A percentile compares a stretch with the other conserved stretches of the same genome.
phyloP scores from a whole-genome alignment of 2,329 filamentous ascomycete genomes.

The Penicillium sp. region DNA sequence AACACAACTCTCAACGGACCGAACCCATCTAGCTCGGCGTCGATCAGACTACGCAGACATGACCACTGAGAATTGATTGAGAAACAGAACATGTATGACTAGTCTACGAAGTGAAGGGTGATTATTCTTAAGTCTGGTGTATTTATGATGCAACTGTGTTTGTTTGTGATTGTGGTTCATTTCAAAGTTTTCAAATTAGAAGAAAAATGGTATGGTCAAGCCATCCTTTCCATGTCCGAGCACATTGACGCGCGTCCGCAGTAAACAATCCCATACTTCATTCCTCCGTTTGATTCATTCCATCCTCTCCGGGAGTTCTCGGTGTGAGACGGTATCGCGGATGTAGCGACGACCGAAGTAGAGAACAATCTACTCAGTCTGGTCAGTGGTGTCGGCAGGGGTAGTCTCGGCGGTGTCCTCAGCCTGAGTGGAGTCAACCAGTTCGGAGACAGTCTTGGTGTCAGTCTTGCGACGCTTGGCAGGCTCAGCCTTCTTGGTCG shows the following conservation, averaged over 20 bases:
- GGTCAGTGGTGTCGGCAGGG: neutral
- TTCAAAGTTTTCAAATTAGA: neutral
- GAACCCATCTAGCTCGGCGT: neutral
- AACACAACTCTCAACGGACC: constrained; percentile 4
- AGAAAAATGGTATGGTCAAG: neutral
- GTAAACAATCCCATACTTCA: neutral
- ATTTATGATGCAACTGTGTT: neutral
- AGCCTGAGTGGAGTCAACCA: neutral
- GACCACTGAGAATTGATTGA: neutral
- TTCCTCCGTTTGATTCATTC: neutral
- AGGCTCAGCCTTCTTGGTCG: neutral
- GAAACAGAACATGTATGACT: neutral
- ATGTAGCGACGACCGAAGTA: neutral
- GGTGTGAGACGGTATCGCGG: no score
- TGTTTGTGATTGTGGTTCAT: neutral
- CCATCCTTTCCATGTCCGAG: neutral
- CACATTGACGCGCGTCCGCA: neutral
- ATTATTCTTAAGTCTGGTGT: neutral
- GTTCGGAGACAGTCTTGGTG: neutral
- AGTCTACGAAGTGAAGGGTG: neutral
- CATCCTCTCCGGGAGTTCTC: neutral
- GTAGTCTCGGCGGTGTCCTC: neutral
- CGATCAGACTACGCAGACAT: neutral
- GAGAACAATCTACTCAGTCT: neutral
- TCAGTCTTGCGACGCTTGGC: neutral